Evolutionary conservation across 2,329 filamentous ascomycete species (phyloP).

Genomic region (Conoideocrella luteorostrata): DNA sequence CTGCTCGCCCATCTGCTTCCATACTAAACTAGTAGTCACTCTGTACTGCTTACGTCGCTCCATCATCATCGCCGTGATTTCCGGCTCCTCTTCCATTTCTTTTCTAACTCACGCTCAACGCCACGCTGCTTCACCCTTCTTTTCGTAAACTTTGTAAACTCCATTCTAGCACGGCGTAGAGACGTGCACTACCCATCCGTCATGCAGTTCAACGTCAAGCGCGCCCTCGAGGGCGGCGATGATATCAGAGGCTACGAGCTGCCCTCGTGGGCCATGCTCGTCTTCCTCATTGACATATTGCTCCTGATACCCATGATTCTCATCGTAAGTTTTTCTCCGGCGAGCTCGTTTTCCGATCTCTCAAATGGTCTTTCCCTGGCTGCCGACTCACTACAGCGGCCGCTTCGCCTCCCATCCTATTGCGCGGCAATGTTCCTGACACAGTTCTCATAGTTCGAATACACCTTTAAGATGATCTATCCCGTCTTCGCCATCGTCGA

Average conservation of each 20-base stretch:
- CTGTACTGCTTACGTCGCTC: no score
- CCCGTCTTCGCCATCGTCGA: constrained; percentile 52
- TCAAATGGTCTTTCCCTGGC: no score
- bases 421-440: no score
- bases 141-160: not conserved
- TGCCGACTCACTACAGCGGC: no score
- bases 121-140: not conserved
- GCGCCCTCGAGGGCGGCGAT: constrained; percentile 23
- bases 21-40: no score
- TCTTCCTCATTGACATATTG: constrained; percentile 35
- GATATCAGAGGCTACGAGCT: constrained; percentile 21
- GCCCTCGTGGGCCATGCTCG: constrained; percentile 32
- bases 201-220: constrained; percentile 20
- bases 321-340: constrained; percentile 29
- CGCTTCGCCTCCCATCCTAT: not conserved
- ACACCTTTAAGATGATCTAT: constrained; percentile 45
- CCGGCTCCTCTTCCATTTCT: not conserved
- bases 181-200: not conserved
- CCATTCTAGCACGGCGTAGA: not conserved
- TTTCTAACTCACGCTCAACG: no score
- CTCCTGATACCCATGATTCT: constrained; percentile 39
- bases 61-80: no score
- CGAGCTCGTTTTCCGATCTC: no score
- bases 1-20: no score
- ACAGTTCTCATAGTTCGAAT: constrained; percentile 44